Conservation (phyloP, 2,329 filamentous ascomycete species). For the Fusarium globosum region DNA sequence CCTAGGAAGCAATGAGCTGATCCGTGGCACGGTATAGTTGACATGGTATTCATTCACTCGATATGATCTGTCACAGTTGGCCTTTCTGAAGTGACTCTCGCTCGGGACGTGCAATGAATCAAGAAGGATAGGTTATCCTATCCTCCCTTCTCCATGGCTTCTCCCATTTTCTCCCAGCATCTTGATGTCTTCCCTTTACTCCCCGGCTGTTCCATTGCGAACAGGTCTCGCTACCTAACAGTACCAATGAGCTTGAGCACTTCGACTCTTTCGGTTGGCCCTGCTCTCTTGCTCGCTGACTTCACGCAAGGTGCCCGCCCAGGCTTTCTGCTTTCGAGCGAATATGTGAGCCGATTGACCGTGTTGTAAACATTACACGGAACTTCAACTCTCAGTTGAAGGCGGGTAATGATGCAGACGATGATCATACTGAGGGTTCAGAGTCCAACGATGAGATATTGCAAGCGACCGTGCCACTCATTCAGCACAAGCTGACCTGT, state of each 20-base stretch:
- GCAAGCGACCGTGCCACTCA: not conserved
- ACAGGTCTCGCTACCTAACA: not conserved
- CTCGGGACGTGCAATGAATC: not conserved
- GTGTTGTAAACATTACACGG: not conserved
- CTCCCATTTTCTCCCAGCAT: not conserved
- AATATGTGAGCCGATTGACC: not conserved
- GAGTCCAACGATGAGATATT: not conserved
- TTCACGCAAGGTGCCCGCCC: not conserved
- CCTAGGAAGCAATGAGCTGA: not conserved
- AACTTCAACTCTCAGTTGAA: not conserved
- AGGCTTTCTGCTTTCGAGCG: not conserved
- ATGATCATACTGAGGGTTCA: not conserved
- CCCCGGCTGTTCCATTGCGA: not conserved
- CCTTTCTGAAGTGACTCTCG: not conserved
- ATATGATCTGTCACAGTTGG: not conserved
- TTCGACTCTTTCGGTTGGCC: not conserved
- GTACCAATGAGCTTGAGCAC: not conserved
- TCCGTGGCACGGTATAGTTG: not conserved
- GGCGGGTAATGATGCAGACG: not conserved
- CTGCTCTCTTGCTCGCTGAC: not conserved
- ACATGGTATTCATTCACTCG: not conserved
- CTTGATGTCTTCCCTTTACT: not conserved
- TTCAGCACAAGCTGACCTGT: not conserved
- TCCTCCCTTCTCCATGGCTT: not conserved
- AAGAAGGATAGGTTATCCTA: not conserved